Base-by-base conservation (phyloP, 495 filamentous ascomycete genomes). In the Hypoxylon perforatum region DNA sequence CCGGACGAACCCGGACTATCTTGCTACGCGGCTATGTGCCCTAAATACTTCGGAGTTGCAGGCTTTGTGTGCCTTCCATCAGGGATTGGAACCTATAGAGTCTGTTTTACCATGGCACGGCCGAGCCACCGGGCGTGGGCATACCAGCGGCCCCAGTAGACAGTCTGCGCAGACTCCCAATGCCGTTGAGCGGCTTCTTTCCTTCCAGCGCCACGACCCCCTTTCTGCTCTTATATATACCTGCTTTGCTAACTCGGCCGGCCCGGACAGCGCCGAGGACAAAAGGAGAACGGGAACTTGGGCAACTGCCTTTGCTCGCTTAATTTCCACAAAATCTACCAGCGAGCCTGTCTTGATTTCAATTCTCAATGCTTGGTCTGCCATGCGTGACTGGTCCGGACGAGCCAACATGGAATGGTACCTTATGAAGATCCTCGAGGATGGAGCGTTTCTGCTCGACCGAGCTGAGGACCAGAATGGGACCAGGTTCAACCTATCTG, bases 351-450 rank as follows among this genome's bases (percentile, higher is more conserved):
- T 92, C 50, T 81, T 92, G 47, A 85, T 86, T 51, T 84, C 83
- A 46, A 85, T 91, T 14, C 85, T 98, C 35, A 92, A 94, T 76
- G 86, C 90, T 55, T 98, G 92, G 90, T 86, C 93, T 53, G 85
- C 87, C 35, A 90, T 92, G 81, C 87, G 91, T 72, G 90, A 92
- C 72, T 98, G 95, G 95, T 90, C 91, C 58, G 91, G 92, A 56
- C 91, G 88, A 63, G 87, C 88, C 64, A 93, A 92, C 67, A 89
- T 99, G 82, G 94, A 97, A 80, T 88, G 92, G 71, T 97, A 93
- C 72, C 86, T 99, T 4, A 94, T 96, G 92, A 89, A 92, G 72
- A 90, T 94, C 59, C 85, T 99, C 17, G 92, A 97, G 77, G 91
- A 94, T 71, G 95, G 95, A 60, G 88, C 91, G 22, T 97, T 97